Evolutionary conservation across 2,329 filamentous ascomycete genomes (phyloP), one percentile per base, ranked within the genome.

Genomic region (Colletotrichum tanaceti): DNA sequence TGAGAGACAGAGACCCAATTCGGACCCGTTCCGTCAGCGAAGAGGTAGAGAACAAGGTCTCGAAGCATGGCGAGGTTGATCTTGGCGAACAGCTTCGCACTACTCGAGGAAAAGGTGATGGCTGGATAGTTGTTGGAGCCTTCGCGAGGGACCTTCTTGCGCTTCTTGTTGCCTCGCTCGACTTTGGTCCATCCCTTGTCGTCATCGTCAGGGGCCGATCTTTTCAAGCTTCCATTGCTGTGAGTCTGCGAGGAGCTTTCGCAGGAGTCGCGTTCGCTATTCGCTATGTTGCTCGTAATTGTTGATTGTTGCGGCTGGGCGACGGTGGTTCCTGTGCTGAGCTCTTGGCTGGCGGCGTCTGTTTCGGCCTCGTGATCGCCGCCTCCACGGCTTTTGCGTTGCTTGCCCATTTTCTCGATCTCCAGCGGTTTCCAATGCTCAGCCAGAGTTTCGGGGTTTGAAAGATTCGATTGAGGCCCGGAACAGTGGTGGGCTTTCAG

Each of bases 1-100:
- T 91, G 86, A 68, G 83, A 83, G 57, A 91, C 84, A 52, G 86
- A 84, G 52, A 91, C 83, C 87, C 90, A 92, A 73, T 90, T 87
- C 16, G 90, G 90, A 2, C 87, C 85, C 1, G 84, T 75, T 14
- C 89, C 89, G 75, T 92, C 89, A 70, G 90, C 88, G 66, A 91
- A 87, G 66, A 92, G 84, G 77, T 91, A 92, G 13, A 90, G 81
- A 32, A 90, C 83, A 50, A 92, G 80, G 70, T 86, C 87, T 73
- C 90, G 89, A 60, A 92, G 77, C 70, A 89, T 86, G 68, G 85
- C 85, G 53, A 91, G 82, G 70, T 87, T 87, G 76, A 91, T 86
- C 78, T 87, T 88, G 70, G 84, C 83, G 73, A 89, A 85, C 7
- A 92, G 81, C 72, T 87, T 86, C 20, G 86, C 84, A 65, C 83